Base-by-base conservation (phyloP, 2,329 filamentous ascomycete species). In the Phialemoniopsis sp. region DNA sequence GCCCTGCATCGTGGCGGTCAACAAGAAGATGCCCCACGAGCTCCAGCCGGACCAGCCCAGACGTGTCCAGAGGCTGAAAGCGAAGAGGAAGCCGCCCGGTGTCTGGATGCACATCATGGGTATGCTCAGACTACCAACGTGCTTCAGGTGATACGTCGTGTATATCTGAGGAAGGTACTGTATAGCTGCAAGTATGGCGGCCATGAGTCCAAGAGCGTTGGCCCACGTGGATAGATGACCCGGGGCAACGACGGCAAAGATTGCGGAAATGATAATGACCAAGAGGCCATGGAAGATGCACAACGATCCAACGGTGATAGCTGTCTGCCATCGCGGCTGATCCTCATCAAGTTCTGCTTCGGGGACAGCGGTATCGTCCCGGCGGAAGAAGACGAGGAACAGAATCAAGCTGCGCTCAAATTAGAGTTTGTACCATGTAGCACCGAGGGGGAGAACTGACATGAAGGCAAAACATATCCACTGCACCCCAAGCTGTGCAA, bases 81-180 rank as follows among this genome's bases (percentile, higher is more conserved):
- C 89, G 66, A 95, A 97, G 7, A 98, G 67, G 50, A 95, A 83
- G 43, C 89, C 89, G 1, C 93, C 93, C 0, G 93, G 93, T 0
- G 91, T 96, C 62, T 98, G 93, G 28, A 98, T 95, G 58, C 87
- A 86, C 90, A 98, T 97, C 85, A 96, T 97, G 5, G 89, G 85
- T 41, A 98, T 93, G 55, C 89, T 95, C 52, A 98, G 67, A 59
- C 89, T 95, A 39, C 89, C 89, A 3, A 95, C 85, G 52, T 90
- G 84, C 57, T 91, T 86, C 42, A 96, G 70, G 38, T 72, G 77
- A 65, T 87, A 94, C 0, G 93, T 98, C 38, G 87, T 96, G 67
- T 82, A 89, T 47, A 98, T 95, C 64, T 98, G 93, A 0, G 93
- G 93, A 13, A 98, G 70, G 62, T 97, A 98, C 64, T 98, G 93